phyloP scores from a whole-genome alignment of 225 moss, liverwort and hornwort species.

The Pleurozium schreberi region DNA sequence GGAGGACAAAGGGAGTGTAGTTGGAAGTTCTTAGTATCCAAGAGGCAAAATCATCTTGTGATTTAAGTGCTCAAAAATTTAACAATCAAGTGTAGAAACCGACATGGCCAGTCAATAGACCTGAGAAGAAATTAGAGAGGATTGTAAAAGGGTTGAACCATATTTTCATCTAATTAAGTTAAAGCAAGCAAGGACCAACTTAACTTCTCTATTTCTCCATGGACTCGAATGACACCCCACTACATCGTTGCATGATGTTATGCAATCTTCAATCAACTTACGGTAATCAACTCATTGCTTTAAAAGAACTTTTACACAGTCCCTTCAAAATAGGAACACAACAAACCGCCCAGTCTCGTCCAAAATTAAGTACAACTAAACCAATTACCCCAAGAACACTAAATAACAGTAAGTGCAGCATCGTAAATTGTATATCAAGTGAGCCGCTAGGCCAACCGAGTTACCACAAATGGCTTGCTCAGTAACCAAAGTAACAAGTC shows the following conservation, averaged over 20 bases:
- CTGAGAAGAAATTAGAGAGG: not conserved
- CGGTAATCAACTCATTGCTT: not conserved
- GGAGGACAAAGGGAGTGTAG: too few relatives aligned
- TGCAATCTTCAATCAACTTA: not conserved
- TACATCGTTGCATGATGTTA: too few relatives aligned
- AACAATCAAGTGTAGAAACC: not conserved
- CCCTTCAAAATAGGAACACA: not conserved
- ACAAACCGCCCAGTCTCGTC: not conserved
- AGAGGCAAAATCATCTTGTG: not conserved
- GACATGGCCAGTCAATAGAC: not conserved
- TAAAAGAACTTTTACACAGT: not conserved
- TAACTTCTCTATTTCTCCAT: not conserved
- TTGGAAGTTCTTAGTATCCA: not conserved
- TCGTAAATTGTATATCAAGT: not conserved
- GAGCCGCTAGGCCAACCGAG: not conserved
- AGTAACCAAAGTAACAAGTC: not conserved
- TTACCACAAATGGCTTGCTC: slow-evolving; percentile 8
- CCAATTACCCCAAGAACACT: not conserved
- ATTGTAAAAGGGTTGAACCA: not conserved
- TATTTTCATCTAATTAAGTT: not conserved
- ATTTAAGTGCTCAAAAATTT: not conserved
- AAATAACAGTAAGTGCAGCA: not conserved
- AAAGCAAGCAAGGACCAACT: fast-evolving
- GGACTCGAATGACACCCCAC: not conserved
- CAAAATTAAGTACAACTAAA: not conserved